Evolutionary conservation across 768 basidiomycete species (phyloP).

Genomic region (Dentipellis sp.): DNA sequence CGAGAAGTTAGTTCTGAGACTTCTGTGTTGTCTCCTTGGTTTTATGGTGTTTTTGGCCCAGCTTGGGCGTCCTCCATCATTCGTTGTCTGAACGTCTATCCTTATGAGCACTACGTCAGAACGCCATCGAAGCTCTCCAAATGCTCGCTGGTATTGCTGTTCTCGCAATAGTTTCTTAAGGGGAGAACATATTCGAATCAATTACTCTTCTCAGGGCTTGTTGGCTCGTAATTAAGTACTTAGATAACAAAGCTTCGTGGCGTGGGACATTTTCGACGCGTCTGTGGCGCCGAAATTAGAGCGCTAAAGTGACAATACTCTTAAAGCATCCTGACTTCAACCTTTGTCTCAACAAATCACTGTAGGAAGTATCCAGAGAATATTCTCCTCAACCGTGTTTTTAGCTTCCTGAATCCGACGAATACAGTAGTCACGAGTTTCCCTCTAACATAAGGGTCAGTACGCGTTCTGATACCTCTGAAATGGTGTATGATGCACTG

Average conservation of each 20-base stretch:
- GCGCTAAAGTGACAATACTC: too few species aligned
- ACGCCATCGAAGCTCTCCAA: too few species aligned
- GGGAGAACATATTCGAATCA: too few species aligned
- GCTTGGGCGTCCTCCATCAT: too few species aligned
- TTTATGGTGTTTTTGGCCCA: too few species aligned
- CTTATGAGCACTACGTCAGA: too few species aligned
- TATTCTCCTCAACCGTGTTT: neutral
- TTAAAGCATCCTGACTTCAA: neutral
- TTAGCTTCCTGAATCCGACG: neutral
- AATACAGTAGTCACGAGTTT: too few species aligned
- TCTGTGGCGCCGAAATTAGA: neutral
- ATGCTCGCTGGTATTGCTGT: too few species aligned
- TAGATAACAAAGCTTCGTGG: neutral
- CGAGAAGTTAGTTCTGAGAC: constrained; percentile 19
- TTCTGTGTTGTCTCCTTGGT: neutral
- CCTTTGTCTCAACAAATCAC: neutral
- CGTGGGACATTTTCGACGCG: neutral
- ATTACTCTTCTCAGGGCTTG: too few species aligned
- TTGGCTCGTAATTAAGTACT: too few species aligned
- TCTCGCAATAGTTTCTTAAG: too few species aligned
- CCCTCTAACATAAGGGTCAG: neutral
- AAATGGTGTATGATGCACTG: neutral
- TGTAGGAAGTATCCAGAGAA: neutral
- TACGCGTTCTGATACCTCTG: neutral
- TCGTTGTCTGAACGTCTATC: too few species aligned